Base-by-base conservation (phyloP, 2,329 filamentous ascomycete species). In the Penicillium sp. region DNA sequence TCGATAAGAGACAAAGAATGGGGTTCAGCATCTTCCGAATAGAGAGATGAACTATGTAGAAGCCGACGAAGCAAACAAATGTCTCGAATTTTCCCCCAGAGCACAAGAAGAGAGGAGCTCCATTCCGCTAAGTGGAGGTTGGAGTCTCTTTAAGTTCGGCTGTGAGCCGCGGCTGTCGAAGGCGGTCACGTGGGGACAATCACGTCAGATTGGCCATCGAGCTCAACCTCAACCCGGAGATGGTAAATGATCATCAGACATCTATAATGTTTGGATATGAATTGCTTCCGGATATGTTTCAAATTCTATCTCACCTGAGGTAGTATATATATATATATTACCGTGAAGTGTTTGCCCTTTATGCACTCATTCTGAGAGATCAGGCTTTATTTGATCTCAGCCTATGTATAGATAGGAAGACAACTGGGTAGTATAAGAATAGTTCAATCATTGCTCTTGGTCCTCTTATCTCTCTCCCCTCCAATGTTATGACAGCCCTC, bases 161-260 rank as follows among this genome's bases (percentile, higher is more conserved):
- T 63, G 48, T 21, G 49, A 61, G 61, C 63, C 61, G 60, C 66
- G 67, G 67, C 65, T 48, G 49, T 53, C 42, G 36, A 57, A 36
- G 43, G 36, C 39, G 43, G 49, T 53, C 55, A 48, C 50, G 45
- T 36, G 41, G 19, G 6, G n/a, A n/a, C 17, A 38, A 53, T 57
- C 55, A 57, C 55, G 55, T 57, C 49, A 57, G 33, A 29, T 36
- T 53, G 38, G 38, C 31, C 41, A 35, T 48, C 8, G 4, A 23
- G 41, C 17, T 13, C 23, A 44, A 44, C 9, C 36, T 33, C 15
- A 29, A 41, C 19, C 42, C 49, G 35, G 41, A 39, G 19, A 41
- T 21, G 33, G 36, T 13, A 33, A 43, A 13, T 31, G n/a, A 33
- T 43, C 49, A 21, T 33, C 49, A 2, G 3, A 15, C 12, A 45